phyloP scores from a whole-genome alignment of 2,329 filamentous ascomycete species.

The Chrysoporthe austroafricana region DNA sequence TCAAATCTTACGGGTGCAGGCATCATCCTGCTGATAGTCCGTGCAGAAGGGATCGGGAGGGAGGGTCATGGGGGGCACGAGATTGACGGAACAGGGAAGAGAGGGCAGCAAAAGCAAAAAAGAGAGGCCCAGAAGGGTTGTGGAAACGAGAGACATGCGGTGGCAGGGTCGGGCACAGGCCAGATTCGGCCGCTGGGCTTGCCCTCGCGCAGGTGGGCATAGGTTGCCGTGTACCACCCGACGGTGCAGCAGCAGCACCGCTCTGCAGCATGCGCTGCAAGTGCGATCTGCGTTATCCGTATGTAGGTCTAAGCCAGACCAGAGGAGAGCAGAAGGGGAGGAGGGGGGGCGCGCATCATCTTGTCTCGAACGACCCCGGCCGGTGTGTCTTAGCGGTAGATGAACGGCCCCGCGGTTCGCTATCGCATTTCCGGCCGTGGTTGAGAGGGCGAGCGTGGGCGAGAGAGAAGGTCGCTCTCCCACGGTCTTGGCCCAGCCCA shows the following conservation, averaged over 20 bases:
- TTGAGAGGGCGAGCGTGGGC: neutral
- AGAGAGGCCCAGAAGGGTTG: neutral
- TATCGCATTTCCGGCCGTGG: constrained; percentile 20
- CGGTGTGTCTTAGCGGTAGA: constrained; percentile 23
- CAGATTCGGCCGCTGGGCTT: constrained; percentile 7
- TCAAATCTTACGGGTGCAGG: constrained; percentile 20
- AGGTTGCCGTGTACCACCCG: no score
- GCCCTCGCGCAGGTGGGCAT: neutral
- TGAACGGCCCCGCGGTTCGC: constrained; percentile 18
- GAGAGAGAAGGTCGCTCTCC: neutral
- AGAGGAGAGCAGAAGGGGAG: neutral
- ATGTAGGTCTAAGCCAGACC: constrained; percentile 26
- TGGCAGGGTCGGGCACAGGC: constrained; percentile 8
- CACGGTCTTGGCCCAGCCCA: neutral
- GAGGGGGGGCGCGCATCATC: constrained; percentile 16
- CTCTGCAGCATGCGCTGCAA: neutral
- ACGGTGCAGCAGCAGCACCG: no score
- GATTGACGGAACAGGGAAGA: neutral
- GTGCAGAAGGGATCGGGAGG: constrained; percentile 10
- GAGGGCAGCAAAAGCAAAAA: neutral
- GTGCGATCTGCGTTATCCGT: constrained; percentile 13
- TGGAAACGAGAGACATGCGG: constrained; percentile 25
- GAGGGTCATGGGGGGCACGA: constrained; percentile 8
- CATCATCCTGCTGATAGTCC: constrained; percentile 24
- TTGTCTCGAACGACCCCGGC: constrained; percentile 21